Evolutionary conservation across 257 asterid genomes (phyloP).

Genomic region (Solanum clarkiae): DNA sequence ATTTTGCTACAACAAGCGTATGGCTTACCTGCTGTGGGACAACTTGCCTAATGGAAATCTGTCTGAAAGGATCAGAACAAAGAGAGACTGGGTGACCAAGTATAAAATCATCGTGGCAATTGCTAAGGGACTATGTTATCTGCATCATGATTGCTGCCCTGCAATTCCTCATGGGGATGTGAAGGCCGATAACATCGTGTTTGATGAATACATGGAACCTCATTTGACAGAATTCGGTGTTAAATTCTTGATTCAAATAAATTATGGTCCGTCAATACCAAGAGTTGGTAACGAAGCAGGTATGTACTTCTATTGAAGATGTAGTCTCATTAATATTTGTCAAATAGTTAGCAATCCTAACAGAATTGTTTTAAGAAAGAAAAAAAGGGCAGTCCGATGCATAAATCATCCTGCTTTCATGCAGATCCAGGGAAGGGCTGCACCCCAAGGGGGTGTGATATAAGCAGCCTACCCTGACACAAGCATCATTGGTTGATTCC

Average conservation of each 20-base stretch:
- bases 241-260: constrained; percentile 23
- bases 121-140: constrained; percentile 65
- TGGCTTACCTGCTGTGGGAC: constrained; percentile 73
- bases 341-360: not conserved
- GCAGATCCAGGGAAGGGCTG: not conserved
- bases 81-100: constrained; percentile 61
- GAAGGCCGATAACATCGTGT: constrained; percentile 44
- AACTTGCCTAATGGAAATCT: constrained; percentile 59
- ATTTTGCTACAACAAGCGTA: constrained; percentile 41
- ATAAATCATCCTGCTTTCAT: no score
- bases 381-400: not conserved
- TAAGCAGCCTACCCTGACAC: no score
- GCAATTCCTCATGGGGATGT: constrained; percentile 80
- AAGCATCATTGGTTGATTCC: not conserved
- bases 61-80: constrained; percentile 39
- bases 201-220: constrained; percentile 90
- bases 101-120: constrained; percentile 43
- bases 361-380: not conserved
- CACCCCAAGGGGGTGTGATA: not conserved
- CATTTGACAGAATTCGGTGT: constrained; percentile 72
- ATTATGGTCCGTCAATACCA: constrained; percentile 6
- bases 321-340: not conserved
- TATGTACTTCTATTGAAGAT: constrained; percentile 3
- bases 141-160: constrained; percentile 73
- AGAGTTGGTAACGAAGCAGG: constrained; percentile 40